Percentiles rank a stretch among this genome's conserved stretches.
Conservation (phyloP, 2,329 filamentous ascomycete genomes). For the Aspergillus caelatus region DNA sequence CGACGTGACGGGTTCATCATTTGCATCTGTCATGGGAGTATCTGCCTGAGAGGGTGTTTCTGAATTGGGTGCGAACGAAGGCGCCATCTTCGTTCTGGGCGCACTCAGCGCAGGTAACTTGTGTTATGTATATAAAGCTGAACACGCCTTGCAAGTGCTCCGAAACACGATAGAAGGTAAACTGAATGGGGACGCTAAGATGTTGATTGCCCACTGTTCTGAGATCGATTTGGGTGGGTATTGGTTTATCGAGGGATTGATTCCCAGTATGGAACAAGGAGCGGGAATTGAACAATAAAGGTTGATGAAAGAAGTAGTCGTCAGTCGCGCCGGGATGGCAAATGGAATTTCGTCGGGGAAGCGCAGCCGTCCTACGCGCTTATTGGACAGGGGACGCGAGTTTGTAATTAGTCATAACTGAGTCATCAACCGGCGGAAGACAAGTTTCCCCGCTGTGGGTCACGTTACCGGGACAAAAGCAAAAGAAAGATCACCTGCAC, state of each 20-base stretch:
- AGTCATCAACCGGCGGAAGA: slow-evolving; percentile 26
- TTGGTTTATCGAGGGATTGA: slow-evolving; percentile 1
- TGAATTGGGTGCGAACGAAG: slow-evolving; percentile 38
- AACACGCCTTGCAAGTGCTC: slow-evolving; percentile 5
- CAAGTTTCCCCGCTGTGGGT: slow-evolving; percentile 38
- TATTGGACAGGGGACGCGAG: slow-evolving; percentile 34
- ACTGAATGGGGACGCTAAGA: background rate
- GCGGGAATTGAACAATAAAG: slow-evolving; percentile 8
- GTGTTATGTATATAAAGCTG: background rate
- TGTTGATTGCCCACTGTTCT: background rate
- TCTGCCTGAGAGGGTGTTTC: slow-evolving; percentile 48
- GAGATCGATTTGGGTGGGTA: background rate
- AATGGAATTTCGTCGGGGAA: slow-evolving; percentile 33
- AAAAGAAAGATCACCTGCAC: slow-evolving; percentile 34
- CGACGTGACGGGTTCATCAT: slow-evolving; percentile 37
- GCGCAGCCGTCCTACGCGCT: slow-evolving; percentile 35
- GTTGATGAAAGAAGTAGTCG: slow-evolving; percentile 22
- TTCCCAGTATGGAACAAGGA: slow-evolving; percentile 1
- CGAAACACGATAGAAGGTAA: background rate
- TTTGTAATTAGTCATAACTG: slow-evolving; percentile 30
- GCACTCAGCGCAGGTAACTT: slow-evolving; percentile 28
- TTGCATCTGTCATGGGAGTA: slow-evolving; percentile 51
- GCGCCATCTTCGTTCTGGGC: slow-evolving; percentile 43
- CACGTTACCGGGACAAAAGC: slow-evolving; percentile 42
- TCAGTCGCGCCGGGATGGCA: slow-evolving; percentile 37